A percentile compares a stretch with the other conserved stretches of the same genome.
These are phyloP conservation scores for Tephrocybe sp. DNA, from an alignment of 768 basidiomycete genomes.

Conservation along the genomic window DNA sequence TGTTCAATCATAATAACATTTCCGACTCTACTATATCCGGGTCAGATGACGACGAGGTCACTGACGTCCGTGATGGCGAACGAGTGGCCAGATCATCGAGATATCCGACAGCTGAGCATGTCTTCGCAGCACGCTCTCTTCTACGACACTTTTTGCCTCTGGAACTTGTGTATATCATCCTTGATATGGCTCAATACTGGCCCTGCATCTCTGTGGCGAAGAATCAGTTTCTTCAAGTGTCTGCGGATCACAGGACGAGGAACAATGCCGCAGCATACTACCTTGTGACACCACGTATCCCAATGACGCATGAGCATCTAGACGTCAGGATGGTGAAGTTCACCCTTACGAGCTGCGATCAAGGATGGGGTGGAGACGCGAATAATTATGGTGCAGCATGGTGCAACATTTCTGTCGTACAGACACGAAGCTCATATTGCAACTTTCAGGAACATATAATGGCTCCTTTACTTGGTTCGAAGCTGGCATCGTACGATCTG, in stretches of 20 bases:
- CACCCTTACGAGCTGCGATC: conserved; percentile 20
- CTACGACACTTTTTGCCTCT: conserved; percentile 20
- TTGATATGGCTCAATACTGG: conserved; percentile 28
- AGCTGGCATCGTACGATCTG: conserved; percentile 24
- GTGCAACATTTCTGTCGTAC: not conserved
- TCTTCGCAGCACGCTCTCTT: conserved; percentile 13
- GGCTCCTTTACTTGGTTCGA: conserved; percentile 34
- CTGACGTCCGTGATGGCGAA: not conserved
- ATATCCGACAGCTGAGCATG: conserved; percentile 15
- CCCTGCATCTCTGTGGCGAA: conserved; percentile 14
- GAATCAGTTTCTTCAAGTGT: not conserved
- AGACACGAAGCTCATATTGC: not conserved
- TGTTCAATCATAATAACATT: not conserved
- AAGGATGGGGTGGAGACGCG: conserved; percentile 30
- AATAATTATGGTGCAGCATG: conserved; percentile 17
- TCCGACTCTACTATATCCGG: not conserved
- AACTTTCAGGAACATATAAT: conserved; percentile 23
- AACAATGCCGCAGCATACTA: conserved; percentile 17
- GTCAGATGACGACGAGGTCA: not conserved
- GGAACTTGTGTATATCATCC: conserved; percentile 26
- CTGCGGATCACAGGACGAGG: conserved; percentile 1
- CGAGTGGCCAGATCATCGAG: not conserved
- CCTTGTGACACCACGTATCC: conserved; percentile 20
- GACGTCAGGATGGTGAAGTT: conserved; percentile 23
- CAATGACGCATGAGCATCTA: conserved; percentile 2